Evolutionary conservation across 2,329 filamentous ascomycete species (phyloP).

Genomic region (Claviceps lovelessii): DNA sequence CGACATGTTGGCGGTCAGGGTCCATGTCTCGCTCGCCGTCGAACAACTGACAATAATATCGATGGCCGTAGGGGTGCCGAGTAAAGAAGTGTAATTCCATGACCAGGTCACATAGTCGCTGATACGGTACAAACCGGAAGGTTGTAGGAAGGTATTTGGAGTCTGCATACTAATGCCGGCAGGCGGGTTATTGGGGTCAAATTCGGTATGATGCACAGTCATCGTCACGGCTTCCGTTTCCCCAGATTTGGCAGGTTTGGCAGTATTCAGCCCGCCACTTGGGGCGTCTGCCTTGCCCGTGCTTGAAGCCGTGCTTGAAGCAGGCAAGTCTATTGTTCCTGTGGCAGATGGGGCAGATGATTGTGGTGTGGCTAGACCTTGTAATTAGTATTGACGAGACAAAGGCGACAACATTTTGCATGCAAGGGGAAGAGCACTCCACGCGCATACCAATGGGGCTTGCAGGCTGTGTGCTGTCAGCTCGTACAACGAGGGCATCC

Average conservation of each 20-base stretch:
- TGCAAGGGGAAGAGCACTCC: neutral
- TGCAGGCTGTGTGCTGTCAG: conserved; percentile 18
- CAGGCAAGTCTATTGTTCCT: neutral
- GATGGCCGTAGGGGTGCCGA: conserved; percentile 42
- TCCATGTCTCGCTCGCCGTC: conserved; percentile 38
- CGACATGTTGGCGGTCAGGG: conserved; percentile 49
- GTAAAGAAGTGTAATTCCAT: conserved; percentile 52
- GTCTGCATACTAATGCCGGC: conserved; percentile 40
- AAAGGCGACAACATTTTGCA: neutral
- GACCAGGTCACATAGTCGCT: conserved; percentile 44
- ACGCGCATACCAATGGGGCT: conserved; percentile 6
- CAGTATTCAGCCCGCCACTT: conserved; percentile 28
- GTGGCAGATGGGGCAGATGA: conserved; percentile 5
- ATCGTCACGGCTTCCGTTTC: conserved; percentile 12
- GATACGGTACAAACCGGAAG: conserved; percentile 43
- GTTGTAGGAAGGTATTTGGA: conserved; percentile 30
- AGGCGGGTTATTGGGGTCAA: conserved; percentile 29
- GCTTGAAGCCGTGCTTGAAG: neutral
- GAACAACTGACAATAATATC: conserved; percentile 46
- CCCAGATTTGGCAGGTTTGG: conserved; percentile 13
- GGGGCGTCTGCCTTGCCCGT: conserved; percentile 10
- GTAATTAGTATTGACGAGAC: neutral
- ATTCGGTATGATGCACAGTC: conserved; percentile 24
- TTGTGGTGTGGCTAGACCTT: neutral
- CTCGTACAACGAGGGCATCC: conserved; percentile 38